These are phyloP conservation scores for Apiospora koreana DNA, from an alignment of 2,329 filamentous ascomycete species.

Conservation along the genomic window DNA sequence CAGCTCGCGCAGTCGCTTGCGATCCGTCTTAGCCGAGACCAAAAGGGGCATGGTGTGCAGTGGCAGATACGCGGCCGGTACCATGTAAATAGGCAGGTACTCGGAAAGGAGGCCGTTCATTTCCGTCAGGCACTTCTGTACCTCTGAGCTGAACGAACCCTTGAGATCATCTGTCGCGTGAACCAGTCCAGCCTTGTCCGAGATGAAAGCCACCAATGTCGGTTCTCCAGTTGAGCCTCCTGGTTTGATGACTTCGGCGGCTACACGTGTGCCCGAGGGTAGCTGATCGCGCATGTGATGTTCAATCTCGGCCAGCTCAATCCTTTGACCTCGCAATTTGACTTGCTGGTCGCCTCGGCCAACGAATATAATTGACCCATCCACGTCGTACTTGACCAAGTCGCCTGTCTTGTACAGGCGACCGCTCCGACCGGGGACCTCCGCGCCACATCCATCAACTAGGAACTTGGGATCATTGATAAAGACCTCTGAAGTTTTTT, in stretches of 20 bases:
- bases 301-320: constrained; percentile 45
- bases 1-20: constrained; percentile 49
- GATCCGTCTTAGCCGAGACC: constrained; percentile 51
- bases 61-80: constrained; percentile 48
- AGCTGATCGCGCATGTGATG: constrained; percentile 32
- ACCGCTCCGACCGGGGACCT: constrained; percentile 23
- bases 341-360: constrained; percentile 40
- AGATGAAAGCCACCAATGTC: constrained; percentile 47
- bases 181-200: constrained; percentile 31
- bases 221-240: constrained; percentile 40
- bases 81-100: constrained; percentile 44
- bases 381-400: constrained; percentile 26
- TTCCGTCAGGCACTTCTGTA: constrained; percentile 28
- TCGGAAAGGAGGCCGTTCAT: constrained; percentile 34
- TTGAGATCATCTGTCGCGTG: constrained; percentile 22
- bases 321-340: constrained; percentile 41
- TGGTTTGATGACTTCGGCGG: constrained; percentile 50
- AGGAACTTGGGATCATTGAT: constrained; percentile 39
- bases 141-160: constrained; percentile 25
- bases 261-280: constrained; percentile 43
- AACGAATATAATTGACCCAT: constrained; percentile 32
- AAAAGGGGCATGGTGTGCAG: constrained; percentile 46
- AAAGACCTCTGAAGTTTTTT: constrained; percentile 24
- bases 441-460: constrained; percentile 47
- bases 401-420: constrained; percentile 21